Evolutionary conservation across 305 asterid genomes (phyloP), one percentile per base, ranked within the genome.

Genomic region (Fraxinus floribunda): DNA sequence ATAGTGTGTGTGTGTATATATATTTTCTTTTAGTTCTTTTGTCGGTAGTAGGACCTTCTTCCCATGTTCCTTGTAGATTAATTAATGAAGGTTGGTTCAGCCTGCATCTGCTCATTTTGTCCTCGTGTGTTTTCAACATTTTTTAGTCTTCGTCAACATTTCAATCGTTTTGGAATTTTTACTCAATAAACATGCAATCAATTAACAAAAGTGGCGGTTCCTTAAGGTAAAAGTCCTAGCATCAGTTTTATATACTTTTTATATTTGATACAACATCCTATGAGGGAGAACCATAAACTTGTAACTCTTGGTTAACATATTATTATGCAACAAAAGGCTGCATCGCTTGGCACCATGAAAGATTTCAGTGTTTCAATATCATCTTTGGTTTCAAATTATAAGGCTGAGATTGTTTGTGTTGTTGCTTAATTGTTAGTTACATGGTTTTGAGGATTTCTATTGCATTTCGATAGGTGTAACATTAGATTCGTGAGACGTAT

Each of bases 41-140:
- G 83, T 73, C 66, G 64, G 64, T 36, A 16, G 79, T 52, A 5
- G 80, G 38, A 13, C 83, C 46, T 75, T 74, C 75, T 75, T 74
- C 57, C 64, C 77, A 77, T 78, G 75, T 78, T 71, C 78, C 39
- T 10, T 62, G 2, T 13, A 15, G 52, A 64, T 41, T 73, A 30
- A 29, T 83, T 79, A 38, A 7, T 34, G 49, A 18, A 32, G 66
- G 73, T 32, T 72, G 75, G 26, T 11, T 41, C 77, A 46, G 44
- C 57, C 62, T 79, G 7, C 74, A 9, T 72, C 75, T 46, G 16
- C 83, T 79, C 66, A 9, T 32, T 84, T 76, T 29, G 46, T 84
- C 78, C 72, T 66, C 46, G n/a, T 70, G 70, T 76, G 75, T 60
- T 30, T 70, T 24, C 73, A 3, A 35, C 72, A 3, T 70, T 57